Evolutionary conservation across 495 filamentous ascomycete genomes (phyloP).

Genomic region (Penicillium soppii): DNA sequence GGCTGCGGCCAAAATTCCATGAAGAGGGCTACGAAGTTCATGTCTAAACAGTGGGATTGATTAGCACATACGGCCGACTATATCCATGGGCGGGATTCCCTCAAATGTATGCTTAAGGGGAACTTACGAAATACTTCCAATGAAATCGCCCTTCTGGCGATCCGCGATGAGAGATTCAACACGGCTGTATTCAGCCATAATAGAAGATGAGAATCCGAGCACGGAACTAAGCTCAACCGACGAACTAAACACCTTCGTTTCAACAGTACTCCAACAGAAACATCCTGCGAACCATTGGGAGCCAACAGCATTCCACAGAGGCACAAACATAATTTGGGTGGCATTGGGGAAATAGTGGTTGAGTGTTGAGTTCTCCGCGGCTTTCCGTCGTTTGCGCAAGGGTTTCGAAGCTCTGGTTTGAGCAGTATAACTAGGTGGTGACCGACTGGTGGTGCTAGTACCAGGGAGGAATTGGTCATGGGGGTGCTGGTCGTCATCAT

Average conservation of each 20-base stretch:
- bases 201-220: conserved; percentile 63
- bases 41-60: conserved; percentile 49
- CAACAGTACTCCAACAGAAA: conserved; percentile 58
- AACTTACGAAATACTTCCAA: conserved; percentile 65
- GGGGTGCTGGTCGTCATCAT: conserved; percentile 37
- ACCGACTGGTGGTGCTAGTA: conserved; percentile 10
- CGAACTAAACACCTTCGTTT: conserved; percentile 42
- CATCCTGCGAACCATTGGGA: conserved; percentile 69
- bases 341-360: conserved; percentile 48
- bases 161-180: conserved; percentile 58
- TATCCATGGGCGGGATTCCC: not conserved
- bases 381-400: conserved; percentile 33
- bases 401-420: conserved; percentile 38
- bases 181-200: conserved; percentile 68
- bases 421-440: conserved; percentile 5
- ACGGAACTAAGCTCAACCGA: conserved; percentile 49
- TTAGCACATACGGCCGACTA: conserved; percentile 16
- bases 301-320: conserved; percentile 68
- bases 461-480: conserved; percentile 14
- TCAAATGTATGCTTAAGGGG: conserved; percentile 19
- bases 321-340: conserved; percentile 49
- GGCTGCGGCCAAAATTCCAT: conserved; percentile 70
- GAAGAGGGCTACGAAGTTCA: conserved; percentile 74
- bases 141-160: conserved; percentile 70
- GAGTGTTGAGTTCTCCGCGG: conserved; percentile 41